phyloP scores from a whole-genome alignment of 768 basidiomycete species.

The Rhodotorula kratochvilovae region DNA sequence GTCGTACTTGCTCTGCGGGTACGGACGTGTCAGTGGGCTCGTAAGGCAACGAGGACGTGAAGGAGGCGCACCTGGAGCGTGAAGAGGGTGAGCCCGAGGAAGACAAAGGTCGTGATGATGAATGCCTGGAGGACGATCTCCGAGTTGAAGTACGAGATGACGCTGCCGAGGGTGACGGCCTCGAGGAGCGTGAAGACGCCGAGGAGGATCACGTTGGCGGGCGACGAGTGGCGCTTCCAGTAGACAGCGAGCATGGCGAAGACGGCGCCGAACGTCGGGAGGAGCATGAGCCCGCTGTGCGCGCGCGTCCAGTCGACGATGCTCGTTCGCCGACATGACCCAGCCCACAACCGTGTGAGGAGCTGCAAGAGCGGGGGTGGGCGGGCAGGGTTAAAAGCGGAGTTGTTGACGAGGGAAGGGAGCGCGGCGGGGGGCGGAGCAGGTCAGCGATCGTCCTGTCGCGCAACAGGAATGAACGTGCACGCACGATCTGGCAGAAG shows the following conservation, averaged over 20 bases:
- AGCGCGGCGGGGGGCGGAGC: neutral
- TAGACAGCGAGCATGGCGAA: slow-evolving; percentile 73
- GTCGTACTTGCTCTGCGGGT: slow-evolving; percentile 60
- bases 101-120: slow-evolving; percentile 86
- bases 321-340: slow-evolving; percentile 48
- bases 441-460: neutral
- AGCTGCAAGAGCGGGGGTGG: slow-evolving; percentile 49
- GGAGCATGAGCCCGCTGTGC: slow-evolving; percentile 40
- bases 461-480: too few relatives aligned
- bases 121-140: slow-evolving; percentile 77
- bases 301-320: slow-evolving; percentile 54
- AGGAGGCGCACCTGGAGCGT: slow-evolving; percentile 68
- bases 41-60: neutral
- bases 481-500: slow-evolving; percentile 51
- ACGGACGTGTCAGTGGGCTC: slow-evolving; percentile 42
- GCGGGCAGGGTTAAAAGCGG: neutral
- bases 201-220: slow-evolving; percentile 77
- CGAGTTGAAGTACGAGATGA: slow-evolving; percentile 65
- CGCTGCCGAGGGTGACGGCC: slow-evolving; percentile 80
- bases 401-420: neutral
- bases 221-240: slow-evolving; percentile 89
- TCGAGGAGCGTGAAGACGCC: slow-evolving; percentile 86
- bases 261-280: slow-evolving; percentile 49
- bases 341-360: slow-evolving; percentile 77
- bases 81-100: slow-evolving; percentile 88